Evolutionary conservation across 208 protist species (phyloP).

Genomic region (Trypanosoma lewisi): DNA sequence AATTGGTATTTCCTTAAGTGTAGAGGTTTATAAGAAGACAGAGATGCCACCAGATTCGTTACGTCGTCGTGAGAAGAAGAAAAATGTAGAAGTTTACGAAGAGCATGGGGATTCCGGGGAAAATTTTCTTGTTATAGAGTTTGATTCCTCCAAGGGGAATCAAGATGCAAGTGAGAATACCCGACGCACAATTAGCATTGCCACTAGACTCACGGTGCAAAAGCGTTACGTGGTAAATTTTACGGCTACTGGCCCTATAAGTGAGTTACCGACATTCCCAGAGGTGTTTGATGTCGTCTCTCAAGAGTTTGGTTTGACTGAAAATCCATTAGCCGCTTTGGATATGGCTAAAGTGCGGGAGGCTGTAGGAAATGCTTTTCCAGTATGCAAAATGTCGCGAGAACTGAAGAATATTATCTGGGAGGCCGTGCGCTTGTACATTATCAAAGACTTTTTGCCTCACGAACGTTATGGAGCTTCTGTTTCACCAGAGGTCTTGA

Average conservation of each 20-base stretch:
- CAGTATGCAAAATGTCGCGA: background rate
- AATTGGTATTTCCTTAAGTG: conserved; percentile 15
- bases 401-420: conserved; percentile 35
- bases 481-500: background rate
- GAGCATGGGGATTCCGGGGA: background rate
- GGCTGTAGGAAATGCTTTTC: conserved; percentile 20
- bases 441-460: conserved; percentile 21
- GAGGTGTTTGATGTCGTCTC: conserved; percentile 34
- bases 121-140: conserved; percentile 22
- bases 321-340: conserved; percentile 19
- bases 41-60: background rate
- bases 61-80: background rate
- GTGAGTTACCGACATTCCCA: conserved; percentile 22
- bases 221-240: conserved; percentile 27
- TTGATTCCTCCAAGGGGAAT: conserved; percentile 21
- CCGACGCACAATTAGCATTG: conserved; percentile 16
- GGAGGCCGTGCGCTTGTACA: conserved; percentile 29
- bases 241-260: conserved; percentile 18
- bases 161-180: background rate
- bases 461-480: background rate
- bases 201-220: conserved; percentile 2
- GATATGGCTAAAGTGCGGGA: conserved; percentile 30
- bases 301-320: conserved; percentile 19
- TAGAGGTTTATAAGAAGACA: background rate
- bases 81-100: conserved; percentile 15